Base-by-base conservation (phyloP, 2,329 filamentous ascomycete genomes). In the Talaromyces sp. region DNA sequence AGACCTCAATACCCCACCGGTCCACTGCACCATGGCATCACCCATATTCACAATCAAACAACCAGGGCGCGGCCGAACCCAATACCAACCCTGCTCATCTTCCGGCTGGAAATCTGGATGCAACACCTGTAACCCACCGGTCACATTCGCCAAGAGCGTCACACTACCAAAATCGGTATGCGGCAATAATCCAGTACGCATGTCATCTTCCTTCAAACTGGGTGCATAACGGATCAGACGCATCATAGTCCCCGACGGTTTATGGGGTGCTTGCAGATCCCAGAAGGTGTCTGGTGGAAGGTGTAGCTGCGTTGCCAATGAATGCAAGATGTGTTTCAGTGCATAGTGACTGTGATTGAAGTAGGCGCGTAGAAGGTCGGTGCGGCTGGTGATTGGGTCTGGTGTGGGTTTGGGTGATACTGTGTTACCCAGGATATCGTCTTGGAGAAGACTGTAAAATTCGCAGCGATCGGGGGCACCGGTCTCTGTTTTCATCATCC, bases 1-100 rank as follows among this genome's bases (percentile, higher is more conserved):
- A n/a, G 61, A 64, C 9, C 63, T 70, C 59, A 80, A 59, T 9
- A 68, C 60, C 0, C 75, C 76, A 1, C 66, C 70, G 0, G 74
- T 75, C 62, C 79, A 76, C 59, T 78, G 75, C 10, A 78, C 75
- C 55, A 80, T 64, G 1, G 76, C 74, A 63, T 80, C 78, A 2
- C 79, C 78, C 6, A 80, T 66, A 62, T 80, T 80, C 21, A 80
- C 72, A 40, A 81, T 68, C 11, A 70, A 62, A 58, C 63, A 64
- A 0, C 63, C 67, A 1, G 61, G 60, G 8, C 58, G 37, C 1
- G 66, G 67, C 15, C 57, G 53, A 1, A 67, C 60, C 40, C 59
- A 69, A 15, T 58, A 40, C 67, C 67, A 67, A 8, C 31, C 41
- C 13, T 63, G 62, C 9, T 59, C 52, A 5, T 52, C 48, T 11